Evolutionary conservation across 352 stramenopile species (phyloP).

Genomic region (Globisporangium barbulae): DNA sequence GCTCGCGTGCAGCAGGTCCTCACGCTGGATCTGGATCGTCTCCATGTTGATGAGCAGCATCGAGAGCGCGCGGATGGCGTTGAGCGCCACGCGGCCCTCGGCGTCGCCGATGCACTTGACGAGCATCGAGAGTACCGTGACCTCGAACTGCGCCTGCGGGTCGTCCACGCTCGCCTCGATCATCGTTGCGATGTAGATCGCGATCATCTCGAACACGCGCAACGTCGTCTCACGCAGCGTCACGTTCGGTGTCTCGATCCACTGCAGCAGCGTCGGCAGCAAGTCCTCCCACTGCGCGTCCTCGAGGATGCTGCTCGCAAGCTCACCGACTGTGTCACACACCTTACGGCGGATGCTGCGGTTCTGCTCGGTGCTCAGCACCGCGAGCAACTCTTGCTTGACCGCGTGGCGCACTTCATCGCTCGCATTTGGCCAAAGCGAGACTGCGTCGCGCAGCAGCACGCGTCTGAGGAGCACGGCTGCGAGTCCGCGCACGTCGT

Average conservation of each 20-base stretch:
- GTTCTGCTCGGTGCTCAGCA: conserved; percentile 61
- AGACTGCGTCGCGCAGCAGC: conserved; percentile 72
- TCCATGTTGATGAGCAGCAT: conserved; percentile 83
- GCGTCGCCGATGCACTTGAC: conserved; percentile 43
- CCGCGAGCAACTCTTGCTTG: conserved; percentile 61
- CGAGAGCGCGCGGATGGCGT: conserved; percentile 58
- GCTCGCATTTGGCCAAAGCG: conserved; percentile 65
- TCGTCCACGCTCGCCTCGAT: conserved; percentile 37
- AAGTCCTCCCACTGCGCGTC: conserved; percentile 79
- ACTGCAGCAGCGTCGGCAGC: conserved; percentile 64
- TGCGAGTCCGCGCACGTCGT: conserved; percentile 70
- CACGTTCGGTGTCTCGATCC: conserved; percentile 42
- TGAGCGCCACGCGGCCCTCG: conserved; percentile 65
- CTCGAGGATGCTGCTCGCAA: conserved; percentile 75
- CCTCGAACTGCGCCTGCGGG: conserved; percentile 31
- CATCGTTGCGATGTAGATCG: conserved; percentile 60
- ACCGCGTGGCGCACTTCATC: conserved; percentile 38
- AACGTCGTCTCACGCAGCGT: conserved; percentile 67
- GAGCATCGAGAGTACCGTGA: conserved; percentile 52
- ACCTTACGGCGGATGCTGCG: conserved; percentile 80
- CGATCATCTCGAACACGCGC: conserved; percentile 78
- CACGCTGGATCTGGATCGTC: conserved; percentile 43
- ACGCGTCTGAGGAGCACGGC: conserved; percentile 75
- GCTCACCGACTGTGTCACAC: conserved; percentile 80
- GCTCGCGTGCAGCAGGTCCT: conserved; percentile 45